Percentiles rank a stretch among this genome's conserved stretches.
Conservation (phyloP, 2,329 filamentous ascomycete genomes). For the Xylaria hypoxylon region DNA sequence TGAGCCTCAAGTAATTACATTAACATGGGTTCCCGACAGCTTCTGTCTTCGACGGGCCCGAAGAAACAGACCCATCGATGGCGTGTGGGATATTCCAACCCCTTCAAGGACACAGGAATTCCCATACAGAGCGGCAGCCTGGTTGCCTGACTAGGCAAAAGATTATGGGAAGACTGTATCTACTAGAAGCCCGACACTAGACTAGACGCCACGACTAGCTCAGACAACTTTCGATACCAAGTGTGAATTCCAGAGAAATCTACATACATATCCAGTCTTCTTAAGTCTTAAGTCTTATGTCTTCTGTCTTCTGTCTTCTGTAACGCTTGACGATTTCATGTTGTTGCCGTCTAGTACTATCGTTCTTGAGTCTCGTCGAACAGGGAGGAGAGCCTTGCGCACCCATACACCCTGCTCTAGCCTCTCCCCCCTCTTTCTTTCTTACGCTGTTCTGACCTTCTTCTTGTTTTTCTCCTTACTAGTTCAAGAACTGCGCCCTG, state of each 20-base stretch:
- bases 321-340: neutral
- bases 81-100: neutral
- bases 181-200: neutral
- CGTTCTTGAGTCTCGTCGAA: neutral
- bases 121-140: neutral
- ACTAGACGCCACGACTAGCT: neutral
- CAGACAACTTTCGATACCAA: neutral
- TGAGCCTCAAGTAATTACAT: slow-evolving; percentile 20
- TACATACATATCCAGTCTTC: slow-evolving; percentile 12
- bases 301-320: neutral
- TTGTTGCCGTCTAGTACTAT: neutral
- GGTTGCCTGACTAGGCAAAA: slow-evolving; percentile 16
- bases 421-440: neutral
- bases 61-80: neutral
- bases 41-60: neutral
- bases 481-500: neutral
- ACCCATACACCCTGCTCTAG: neutral
- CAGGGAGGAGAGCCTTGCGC: neutral
- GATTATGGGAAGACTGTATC: neutral
- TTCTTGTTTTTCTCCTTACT: neutral
- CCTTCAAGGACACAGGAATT: neutral
- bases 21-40: slow-evolving; percentile 4
- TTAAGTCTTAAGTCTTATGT: neutral
- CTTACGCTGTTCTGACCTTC: neutral
- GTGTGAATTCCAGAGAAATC: slow-evolving; percentile 14